phyloP scores from a whole-genome alignment of 192 early-diverging fungal species.

The Mortierella hygrophila region DNA sequence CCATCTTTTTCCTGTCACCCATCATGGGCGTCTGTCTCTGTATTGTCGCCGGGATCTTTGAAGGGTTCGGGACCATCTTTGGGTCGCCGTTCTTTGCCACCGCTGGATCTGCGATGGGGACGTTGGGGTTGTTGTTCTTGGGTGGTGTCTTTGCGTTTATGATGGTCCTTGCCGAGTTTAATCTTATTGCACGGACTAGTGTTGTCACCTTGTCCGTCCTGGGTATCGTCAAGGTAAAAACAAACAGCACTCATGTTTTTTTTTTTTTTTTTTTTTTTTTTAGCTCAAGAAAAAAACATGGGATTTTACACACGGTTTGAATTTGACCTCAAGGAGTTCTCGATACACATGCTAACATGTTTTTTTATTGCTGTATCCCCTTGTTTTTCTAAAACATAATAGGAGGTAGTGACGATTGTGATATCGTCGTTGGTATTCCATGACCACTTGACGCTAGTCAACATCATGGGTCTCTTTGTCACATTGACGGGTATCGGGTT shows the following conservation, averaged over 20 bases:
- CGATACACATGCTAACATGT: background rate
- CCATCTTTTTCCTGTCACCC: slow-evolving; percentile 87
- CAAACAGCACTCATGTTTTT: too few relatives aligned
- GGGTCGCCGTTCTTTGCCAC: slow-evolving; percentile 65
- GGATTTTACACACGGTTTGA: background rate
- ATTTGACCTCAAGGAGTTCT: background rate
- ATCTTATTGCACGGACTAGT: slow-evolving; percentile 84
- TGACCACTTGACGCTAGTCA: slow-evolving; percentile 83
- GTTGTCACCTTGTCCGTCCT: slow-evolving; percentile 91
- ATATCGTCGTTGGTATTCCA: slow-evolving; percentile 82
- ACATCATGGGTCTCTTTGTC: slow-evolving; percentile 81
- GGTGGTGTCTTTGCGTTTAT: slow-evolving; percentile 89
- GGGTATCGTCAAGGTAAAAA: slow-evolving; percentile 79
- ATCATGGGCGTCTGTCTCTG: slow-evolving; percentile 78
- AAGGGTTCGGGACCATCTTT: slow-evolving; percentile 69
- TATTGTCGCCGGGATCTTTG: slow-evolving; percentile 73
- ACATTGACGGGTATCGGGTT: slow-evolving; percentile 87
- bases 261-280: too few relatives aligned
- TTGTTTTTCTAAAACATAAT: slow-evolving; percentile 27
- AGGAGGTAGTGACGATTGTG: slow-evolving; percentile 88
- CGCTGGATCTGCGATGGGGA: slow-evolving; percentile 41
- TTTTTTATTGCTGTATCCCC: background rate
- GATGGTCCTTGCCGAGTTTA: slow-evolving; percentile 91
- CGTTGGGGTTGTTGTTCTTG: slow-evolving; percentile 70
- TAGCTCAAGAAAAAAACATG: background rate